A percentile compares a stretch with the other conserved stretches of the same genome.
phyloP scores from a whole-genome alignment of 1,284 basidiomycete genomes.

The Moesziomyces sp. region DNA sequence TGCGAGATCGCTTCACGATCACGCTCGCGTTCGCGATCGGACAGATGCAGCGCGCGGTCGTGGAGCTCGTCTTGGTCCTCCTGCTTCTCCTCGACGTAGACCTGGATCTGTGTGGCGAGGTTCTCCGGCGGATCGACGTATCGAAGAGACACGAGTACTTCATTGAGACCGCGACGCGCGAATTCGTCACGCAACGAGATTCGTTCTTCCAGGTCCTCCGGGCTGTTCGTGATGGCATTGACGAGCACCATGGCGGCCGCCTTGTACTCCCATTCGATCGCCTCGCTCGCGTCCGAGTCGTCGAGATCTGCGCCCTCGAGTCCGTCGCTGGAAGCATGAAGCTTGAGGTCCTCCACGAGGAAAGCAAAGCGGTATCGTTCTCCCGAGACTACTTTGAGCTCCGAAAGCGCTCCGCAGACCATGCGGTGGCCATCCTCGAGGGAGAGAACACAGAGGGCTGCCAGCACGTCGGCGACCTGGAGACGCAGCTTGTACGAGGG shows the following conservation, averaged over 20 bases:
- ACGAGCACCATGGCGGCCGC: conserved; percentile 78
- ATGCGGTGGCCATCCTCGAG: conserved; percentile 77
- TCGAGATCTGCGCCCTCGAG: conserved; percentile 58
- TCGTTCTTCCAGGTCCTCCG: conserved; percentile 81
- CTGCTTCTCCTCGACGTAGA: conserved; percentile 86
- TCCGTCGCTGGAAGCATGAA: conserved; percentile 69
- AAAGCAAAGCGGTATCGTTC: conserved; percentile 84
- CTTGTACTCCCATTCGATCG: conserved; percentile 79
- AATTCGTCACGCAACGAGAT: conserved; percentile 83
- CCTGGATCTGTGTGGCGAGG: conserved; percentile 78
- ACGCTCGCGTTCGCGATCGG: conserved; percentile 25
- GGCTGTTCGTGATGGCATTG: conserved; percentile 82
- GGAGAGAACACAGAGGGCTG: conserved; percentile 82
- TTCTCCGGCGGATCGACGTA: conserved; percentile 81
- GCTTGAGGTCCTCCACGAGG: conserved; percentile 76
- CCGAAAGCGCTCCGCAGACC: conserved; percentile 81
- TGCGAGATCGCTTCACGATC: conserved; percentile 22
- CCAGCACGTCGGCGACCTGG: conserved; percentile 80
- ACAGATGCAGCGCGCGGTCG: conserved; percentile 36
- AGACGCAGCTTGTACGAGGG: conserved; percentile 77
- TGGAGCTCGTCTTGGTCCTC: conserved; percentile 84
- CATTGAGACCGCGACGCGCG: conserved; percentile 80
- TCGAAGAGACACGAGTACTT: conserved; percentile 80
- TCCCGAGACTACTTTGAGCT: conserved; percentile 78
- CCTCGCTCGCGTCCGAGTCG: conserved; percentile 30